phyloP scores from a whole-genome alignment of 192 early-diverging fungal species.

The Coemansia sp. region DNA sequence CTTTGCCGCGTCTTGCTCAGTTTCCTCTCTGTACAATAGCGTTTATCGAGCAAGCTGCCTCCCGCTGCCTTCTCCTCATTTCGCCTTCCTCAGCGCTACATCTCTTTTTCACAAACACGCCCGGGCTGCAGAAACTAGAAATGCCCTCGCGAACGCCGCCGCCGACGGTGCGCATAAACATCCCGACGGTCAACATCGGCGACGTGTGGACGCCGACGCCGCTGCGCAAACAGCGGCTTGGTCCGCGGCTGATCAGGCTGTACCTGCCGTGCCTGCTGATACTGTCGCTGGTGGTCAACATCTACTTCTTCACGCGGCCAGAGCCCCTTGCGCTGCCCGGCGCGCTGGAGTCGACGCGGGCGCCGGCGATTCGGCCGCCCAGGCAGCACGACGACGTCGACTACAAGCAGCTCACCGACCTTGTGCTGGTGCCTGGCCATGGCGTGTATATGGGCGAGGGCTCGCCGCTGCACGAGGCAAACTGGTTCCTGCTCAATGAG shows the following conservation, averaged over 20 bases:
- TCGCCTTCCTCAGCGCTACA: background rate
- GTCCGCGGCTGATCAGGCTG: slow-evolving; percentile 26
- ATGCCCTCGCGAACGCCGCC: slow-evolving; percentile 47
- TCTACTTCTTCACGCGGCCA: slow-evolving; percentile 52
- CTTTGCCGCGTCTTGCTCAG: too few relatives aligned
- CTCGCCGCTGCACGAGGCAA: slow-evolving; percentile 36
- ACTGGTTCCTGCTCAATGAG: slow-evolving; percentile 46
- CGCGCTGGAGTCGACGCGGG: slow-evolving; percentile 26
- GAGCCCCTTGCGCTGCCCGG: slow-evolving; percentile 27
- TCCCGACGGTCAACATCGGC: slow-evolving; percentile 50
- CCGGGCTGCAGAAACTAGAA: too few relatives aligned
- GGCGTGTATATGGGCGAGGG: slow-evolving; percentile 48
- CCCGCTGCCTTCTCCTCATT: too few relatives aligned
- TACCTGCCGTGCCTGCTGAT: slow-evolving; percentile 40
- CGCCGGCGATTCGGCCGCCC: slow-evolving; percentile 4
- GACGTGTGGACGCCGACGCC: slow-evolving; percentile 47
- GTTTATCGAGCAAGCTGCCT: too few relatives aligned
- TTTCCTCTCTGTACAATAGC: too few relatives aligned
- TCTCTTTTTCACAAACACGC: background rate
- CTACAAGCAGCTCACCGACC: slow-evolving; percentile 42
- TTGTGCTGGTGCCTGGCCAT: slow-evolving; percentile 51
- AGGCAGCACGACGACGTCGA: slow-evolving; percentile 21
- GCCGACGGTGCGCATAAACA: slow-evolving; percentile 52
- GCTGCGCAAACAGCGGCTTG: slow-evolving; percentile 46
- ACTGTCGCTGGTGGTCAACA: slow-evolving; percentile 44